These are phyloP conservation scores for Stachybotrys chlorohalonatus DNA, from an alignment of 2,329 filamentous ascomycete species.

Conservation along the genomic window DNA sequence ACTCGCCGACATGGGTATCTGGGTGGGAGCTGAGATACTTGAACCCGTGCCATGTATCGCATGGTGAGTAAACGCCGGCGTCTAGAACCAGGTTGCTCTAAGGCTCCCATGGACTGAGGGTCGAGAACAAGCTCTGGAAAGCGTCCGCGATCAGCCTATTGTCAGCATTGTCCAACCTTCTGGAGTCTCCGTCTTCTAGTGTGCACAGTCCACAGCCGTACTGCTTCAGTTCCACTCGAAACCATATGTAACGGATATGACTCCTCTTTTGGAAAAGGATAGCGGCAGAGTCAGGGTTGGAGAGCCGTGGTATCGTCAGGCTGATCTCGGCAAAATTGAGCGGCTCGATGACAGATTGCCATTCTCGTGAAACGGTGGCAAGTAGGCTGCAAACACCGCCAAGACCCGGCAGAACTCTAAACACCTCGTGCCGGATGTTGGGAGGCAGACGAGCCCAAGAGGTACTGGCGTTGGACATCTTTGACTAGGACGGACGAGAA, in stretches of 20 bases:
- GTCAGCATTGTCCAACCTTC: conserved; percentile 11
- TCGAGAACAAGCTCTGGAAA: conserved; percentile 19
- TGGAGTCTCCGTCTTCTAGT: conserved; percentile 3
- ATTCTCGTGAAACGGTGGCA: conserved; percentile 10
- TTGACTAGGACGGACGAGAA: too few species aligned
- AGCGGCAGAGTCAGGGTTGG: conserved; percentile 6
- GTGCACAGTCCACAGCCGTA: conserved; percentile 12
- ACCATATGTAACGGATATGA: conserved; percentile 17
- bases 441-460: too few species aligned
- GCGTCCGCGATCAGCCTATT: conserved; percentile 16
- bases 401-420: too few species aligned
- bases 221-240: conserved; percentile 15
- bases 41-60: conserved; percentile 25
- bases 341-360: conserved; percentile 14
- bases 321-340: conserved; percentile 16
- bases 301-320: conserved; percentile 12
- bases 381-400: background rate
- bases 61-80: conserved; percentile 27
- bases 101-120: conserved; percentile 21
- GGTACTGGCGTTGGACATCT: too few species aligned
- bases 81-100: conserved; percentile 23
- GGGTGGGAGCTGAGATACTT: conserved; percentile 18
- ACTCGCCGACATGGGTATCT: conserved; percentile 7
- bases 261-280: conserved; percentile 13
- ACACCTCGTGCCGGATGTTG: too few species aligned